These are phyloP conservation scores for Coniferiporia weirii DNA, from an alignment of 1,284 basidiomycete species.

Conservation along the genomic window DNA sequence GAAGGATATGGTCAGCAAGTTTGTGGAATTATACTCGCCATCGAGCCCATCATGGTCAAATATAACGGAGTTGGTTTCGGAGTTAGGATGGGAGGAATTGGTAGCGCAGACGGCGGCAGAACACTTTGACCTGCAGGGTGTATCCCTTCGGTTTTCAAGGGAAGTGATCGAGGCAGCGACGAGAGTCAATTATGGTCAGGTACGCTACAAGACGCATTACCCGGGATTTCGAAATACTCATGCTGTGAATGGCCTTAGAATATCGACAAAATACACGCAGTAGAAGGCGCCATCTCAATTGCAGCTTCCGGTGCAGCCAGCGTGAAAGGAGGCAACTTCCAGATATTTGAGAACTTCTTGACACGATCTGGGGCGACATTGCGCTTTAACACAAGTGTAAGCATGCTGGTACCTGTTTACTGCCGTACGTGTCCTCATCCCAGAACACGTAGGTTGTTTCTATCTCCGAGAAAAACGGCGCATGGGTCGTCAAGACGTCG, in stretches of 20 bases:
- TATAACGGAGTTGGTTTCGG: slow-evolving; percentile 49
- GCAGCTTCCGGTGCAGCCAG: slow-evolving; percentile 66
- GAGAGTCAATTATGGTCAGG: slow-evolving; percentile 87
- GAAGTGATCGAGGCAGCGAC: slow-evolving; percentile 85
- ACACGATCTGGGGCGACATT: slow-evolving; percentile 63
- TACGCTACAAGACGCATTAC: slow-evolving; percentile 24
- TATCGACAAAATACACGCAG: slow-evolving; percentile 70
- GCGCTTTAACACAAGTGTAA: slow-evolving; percentile 63
- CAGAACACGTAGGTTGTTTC: slow-evolving; percentile 17
- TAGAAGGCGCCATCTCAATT: slow-evolving; percentile 73
- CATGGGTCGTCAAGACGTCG: slow-evolving; percentile 21
- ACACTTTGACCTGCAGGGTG: slow-evolving; percentile 53
- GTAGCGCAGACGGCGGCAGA: slow-evolving; percentile 51
- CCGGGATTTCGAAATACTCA: neutral
- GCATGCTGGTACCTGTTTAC: slow-evolving; percentile 18
- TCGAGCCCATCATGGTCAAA: slow-evolving; percentile 63
- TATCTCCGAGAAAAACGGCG: slow-evolving; percentile 16
- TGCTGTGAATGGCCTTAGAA: slow-evolving; percentile 38
- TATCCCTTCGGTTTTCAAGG: slow-evolving; percentile 55
- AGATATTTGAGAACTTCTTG: slow-evolving; percentile 82
- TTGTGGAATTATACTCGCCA: slow-evolving; percentile 54
- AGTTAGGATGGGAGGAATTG: slow-evolving; percentile 50
- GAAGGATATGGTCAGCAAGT: slow-evolving; percentile 46
- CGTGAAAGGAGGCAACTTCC: slow-evolving; percentile 80
- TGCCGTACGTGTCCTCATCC: slow-evolving; percentile 7